Percentiles rank a stretch among this genome's conserved stretches.
These are phyloP conservation scores for Trichoderma atrobrunneum DNA, from an alignment of 2,329 filamentous ascomycete genomes.

Conservation along the genomic window DNA sequence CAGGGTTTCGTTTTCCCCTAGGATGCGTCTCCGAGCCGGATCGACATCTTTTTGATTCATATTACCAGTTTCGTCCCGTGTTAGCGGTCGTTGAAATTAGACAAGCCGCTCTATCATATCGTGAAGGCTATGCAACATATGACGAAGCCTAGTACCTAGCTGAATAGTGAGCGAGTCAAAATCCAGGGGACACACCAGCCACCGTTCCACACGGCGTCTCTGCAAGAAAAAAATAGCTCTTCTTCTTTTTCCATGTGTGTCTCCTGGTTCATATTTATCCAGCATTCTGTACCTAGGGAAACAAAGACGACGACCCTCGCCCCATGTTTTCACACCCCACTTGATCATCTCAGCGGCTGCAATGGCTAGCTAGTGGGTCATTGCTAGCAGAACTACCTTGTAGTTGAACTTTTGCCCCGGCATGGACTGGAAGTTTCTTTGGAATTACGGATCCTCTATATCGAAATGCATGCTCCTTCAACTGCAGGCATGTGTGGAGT, in stretches of 20 bases:
- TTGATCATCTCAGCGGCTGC: not conserved
- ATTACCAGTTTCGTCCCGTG: not conserved
- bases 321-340: not conserved
- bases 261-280: not conserved
- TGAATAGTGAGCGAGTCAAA: not conserved
- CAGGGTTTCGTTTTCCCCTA: not conserved
- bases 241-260: not conserved
- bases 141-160: not conserved
- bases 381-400: not conserved
- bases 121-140: not conserved
- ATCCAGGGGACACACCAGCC: not conserved
- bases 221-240: not conserved
- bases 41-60: not conserved
- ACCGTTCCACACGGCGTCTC: not conserved
- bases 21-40: not conserved
- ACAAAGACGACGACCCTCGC: not conserved
- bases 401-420: not conserved
- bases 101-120: not conserved
- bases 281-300: not conserved
- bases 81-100: not conserved
- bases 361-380: constrained; percentile 3
- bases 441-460: not conserved
- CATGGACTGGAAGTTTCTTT: not conserved
- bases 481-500: not conserved
- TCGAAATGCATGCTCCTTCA: not conserved